phyloP scores from a whole-genome alignment of 148 eudicot species.

The Chenopodium album region DNA sequence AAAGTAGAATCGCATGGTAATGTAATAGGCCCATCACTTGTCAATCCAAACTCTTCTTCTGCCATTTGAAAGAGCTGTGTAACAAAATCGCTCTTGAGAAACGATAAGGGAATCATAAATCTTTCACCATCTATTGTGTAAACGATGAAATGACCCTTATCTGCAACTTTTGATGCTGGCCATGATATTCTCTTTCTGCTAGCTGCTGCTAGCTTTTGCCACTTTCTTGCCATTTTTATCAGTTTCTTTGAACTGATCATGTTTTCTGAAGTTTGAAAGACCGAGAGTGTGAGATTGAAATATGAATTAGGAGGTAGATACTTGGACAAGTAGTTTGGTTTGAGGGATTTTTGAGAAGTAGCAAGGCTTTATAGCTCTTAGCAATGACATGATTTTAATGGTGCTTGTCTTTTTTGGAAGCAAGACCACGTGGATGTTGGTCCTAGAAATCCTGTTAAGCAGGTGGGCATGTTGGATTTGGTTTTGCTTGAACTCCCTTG shows the following conservation, averaged over 20 bases:
- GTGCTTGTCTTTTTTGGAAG: not conserved
- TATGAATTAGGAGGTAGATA: not conserved
- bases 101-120: slow-evolving; percentile 22
- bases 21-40: slow-evolving; percentile 8
- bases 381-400: not conserved
- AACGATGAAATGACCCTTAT: slow-evolving; percentile 15
- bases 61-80: slow-evolving; percentile 16
- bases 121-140: slow-evolving; percentile 18
- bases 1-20: slow-evolving; percentile 21
- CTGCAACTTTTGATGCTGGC: not conserved
- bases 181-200: slow-evolving; percentile 21
- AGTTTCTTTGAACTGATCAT: slow-evolving; percentile 33
- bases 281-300: not conserved
- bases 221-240: slow-evolving; percentile 27
- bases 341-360: not conserved
- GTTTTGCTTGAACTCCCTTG: not conserved
- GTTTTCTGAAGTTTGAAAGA: not conserved
- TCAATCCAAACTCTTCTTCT: slow-evolving; percentile 26
- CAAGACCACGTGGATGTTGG: slow-evolving; percentile 12
- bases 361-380: not conserved
- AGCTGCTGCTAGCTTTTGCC: slow-evolving; percentile 29
- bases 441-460: not conserved
- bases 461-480: not conserved
- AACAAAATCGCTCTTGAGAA: slow-evolving; percentile 16
- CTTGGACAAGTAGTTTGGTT: not conserved